Conservation (phyloP, 768 basidiomycete genomes). For the Lanmaoa rubissima region DNA sequence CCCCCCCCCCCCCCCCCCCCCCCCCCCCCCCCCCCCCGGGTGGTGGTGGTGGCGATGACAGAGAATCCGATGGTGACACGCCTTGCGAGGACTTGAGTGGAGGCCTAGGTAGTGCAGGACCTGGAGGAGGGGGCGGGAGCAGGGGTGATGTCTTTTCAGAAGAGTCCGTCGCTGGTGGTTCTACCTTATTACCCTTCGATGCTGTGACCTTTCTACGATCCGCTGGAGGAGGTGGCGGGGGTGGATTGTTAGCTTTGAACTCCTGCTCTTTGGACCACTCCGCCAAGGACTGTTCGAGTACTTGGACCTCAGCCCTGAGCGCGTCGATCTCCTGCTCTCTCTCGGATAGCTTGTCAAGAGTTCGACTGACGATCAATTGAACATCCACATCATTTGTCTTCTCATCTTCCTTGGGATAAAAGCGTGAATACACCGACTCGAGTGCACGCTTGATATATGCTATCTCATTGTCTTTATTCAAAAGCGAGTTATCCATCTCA, state of each 20-base stretch:
- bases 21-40: too few species aligned
- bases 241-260: slow-evolving; percentile 64
- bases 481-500: slow-evolving; percentile 48
- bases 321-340: slow-evolving; percentile 64
- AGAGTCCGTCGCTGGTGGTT: slow-evolving; percentile 8
- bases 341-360: slow-evolving; percentile 64
- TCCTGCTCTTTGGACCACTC: slow-evolving; percentile 62
- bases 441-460: slow-evolving; percentile 80
- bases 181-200: slow-evolving; percentile 7
- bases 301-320: slow-evolving; percentile 49
- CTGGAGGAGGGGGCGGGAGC: slow-evolving; percentile 18
- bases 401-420: slow-evolving; percentile 50
- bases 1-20: too few species aligned
- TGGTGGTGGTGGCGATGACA: slow-evolving; percentile 31
- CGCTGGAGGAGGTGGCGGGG: slow-evolving; percentile 57
- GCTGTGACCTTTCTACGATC: slow-evolving; percentile 7
- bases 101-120: neutral
- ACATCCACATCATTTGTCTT: slow-evolving; percentile 58
- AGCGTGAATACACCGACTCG: slow-evolving; percentile 83
- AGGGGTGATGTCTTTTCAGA: slow-evolving; percentile 7
- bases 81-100: slow-evolving; percentile 30
- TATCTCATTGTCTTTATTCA: slow-evolving; percentile 69
- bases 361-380: slow-evolving; percentile 63
- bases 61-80: slow-evolving; percentile 6
- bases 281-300: slow-evolving; percentile 49